A percentile compares a stretch with the other conserved stretches of the same genome.
phyloP scores from a whole-genome alignment of 2,329 filamentous ascomycete species.

The Alternaria tenuissima region DNA sequence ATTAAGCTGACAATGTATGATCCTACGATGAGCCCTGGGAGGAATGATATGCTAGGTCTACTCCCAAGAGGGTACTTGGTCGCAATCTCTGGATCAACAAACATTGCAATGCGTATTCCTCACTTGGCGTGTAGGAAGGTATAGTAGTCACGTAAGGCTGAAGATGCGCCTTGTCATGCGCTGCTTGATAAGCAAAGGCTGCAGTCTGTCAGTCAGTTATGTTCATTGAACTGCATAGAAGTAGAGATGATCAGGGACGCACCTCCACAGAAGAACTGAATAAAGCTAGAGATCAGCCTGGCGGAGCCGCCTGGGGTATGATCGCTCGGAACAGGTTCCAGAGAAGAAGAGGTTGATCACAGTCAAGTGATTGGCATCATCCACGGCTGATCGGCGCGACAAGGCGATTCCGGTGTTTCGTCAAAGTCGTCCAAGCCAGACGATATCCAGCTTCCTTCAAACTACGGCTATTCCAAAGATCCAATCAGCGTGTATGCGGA shows the following conservation, averaged over 20 bases:
- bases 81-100: constrained; percentile 25
- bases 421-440: neutral
- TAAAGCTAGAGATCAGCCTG: neutral
- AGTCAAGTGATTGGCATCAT: constrained; percentile 10
- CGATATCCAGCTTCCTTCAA: neutral
- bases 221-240: neutral
- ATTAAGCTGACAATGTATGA: constrained; percentile 75
- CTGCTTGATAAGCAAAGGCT: neutral
- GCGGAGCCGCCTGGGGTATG: neutral
- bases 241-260: neutral
- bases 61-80: constrained; percentile 45
- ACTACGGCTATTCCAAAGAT: constrained; percentile 13
- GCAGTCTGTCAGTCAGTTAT: neutral
- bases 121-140: neutral
- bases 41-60: constrained; percentile 52
- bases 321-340: neutral
- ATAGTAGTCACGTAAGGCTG: neutral
- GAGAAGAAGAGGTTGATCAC: neutral
- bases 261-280: neutral
- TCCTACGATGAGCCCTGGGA: constrained; percentile 54
- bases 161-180: neutral
- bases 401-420: constrained; percentile 4
- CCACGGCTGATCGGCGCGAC: neutral
- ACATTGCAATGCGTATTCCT: constrained; percentile 2
- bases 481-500: constrained; percentile 1